Conservation (phyloP, 2,329 filamentous ascomycete genomes). For the Aspergillus pseudonomiae region DNA sequence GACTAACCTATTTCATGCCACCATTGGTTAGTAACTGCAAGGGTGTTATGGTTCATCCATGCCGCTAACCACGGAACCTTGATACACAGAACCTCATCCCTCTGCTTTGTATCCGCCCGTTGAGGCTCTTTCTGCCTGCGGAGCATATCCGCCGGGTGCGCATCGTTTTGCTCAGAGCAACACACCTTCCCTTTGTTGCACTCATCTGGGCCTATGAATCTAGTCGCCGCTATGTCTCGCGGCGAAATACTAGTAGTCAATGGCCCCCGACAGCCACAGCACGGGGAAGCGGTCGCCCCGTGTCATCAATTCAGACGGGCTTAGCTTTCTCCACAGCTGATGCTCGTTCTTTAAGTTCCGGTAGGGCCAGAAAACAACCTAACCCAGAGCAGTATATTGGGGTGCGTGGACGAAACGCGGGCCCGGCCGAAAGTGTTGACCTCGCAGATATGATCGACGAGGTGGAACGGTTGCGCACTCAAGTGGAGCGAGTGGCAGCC, state of each 20-base stretch:
- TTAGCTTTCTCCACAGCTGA: constrained; percentile 25
- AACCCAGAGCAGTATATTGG: constrained; percentile 28
- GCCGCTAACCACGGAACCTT: constrained; percentile 13
- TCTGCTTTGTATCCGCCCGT: constrained; percentile 58
- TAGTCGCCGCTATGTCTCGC: constrained; percentile 34
- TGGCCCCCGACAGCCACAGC: constrained; percentile 26
- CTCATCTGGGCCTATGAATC: constrained; percentile 60
- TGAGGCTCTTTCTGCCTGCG: constrained; percentile 60
- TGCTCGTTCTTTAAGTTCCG: constrained; percentile 24
- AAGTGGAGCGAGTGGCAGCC: constrained; percentile 38
- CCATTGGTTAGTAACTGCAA: constrained; percentile 42
- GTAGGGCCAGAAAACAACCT: constrained; percentile 22
- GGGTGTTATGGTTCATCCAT: not conserved
- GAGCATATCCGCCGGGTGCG: constrained; percentile 57
- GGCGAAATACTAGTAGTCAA: constrained; percentile 20
- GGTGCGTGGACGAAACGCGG: constrained; percentile 26
- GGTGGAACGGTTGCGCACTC: constrained; percentile 37
- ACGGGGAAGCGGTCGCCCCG: constrained; percentile 19
- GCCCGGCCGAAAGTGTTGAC: constrained; percentile 27
- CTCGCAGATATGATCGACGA: constrained; percentile 38
- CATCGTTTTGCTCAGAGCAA: constrained; percentile 61
- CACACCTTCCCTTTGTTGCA: constrained; percentile 60
- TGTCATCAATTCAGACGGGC: constrained; percentile 25
- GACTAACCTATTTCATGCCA: constrained; percentile 52
- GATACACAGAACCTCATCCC: constrained; percentile 59